Conservation (phyloP, 1,284 basidiomycete genomes). For the Malassezia vespertilionis region DNA sequence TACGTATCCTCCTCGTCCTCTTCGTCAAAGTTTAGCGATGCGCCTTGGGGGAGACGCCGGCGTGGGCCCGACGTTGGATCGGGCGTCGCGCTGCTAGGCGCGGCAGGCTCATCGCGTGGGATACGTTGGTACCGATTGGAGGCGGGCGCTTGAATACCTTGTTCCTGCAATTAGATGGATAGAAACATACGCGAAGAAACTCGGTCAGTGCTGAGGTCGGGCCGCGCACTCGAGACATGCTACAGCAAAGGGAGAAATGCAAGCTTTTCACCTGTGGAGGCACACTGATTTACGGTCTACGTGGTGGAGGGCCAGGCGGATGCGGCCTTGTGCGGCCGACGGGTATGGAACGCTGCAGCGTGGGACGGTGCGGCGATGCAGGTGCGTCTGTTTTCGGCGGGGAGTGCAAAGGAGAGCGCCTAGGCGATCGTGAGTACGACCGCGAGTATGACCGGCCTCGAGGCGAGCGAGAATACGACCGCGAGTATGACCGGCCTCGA, state of each 20-base stretch:
- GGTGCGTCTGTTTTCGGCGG: no score
- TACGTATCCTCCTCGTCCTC: constrained; percentile 59
- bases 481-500: constrained; percentile 19
- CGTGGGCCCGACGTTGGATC: no score
- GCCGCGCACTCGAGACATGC: constrained; percentile 56
- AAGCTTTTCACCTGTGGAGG: constrained; percentile 7
- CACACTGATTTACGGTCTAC: no score
- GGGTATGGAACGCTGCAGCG: no score
- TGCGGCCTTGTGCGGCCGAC: neutral
- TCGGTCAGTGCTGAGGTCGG: constrained; percentile 84
- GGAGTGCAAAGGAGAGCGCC: neutral
- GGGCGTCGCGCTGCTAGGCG: no score
- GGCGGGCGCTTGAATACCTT: constrained; percentile 5
- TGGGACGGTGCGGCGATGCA: constrained; percentile 16
- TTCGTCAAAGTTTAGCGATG: constrained; percentile 50
- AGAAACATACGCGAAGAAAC: constrained; percentile 65
- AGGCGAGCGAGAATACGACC: constrained; percentile 12
- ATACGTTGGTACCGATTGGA: constrained; percentile 40
- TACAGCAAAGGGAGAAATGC: neutral
- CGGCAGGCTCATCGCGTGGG: constrained; percentile 29
- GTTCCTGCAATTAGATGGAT: neutral
- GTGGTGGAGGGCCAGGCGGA: constrained; percentile 12
- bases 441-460: constrained; percentile 16
- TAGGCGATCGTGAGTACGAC: constrained; percentile 1
- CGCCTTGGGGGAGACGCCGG: constrained; percentile 21